Evolutionary conservation across 2,329 filamentous ascomycete species (phyloP), one percentile per base, ranked within the genome.

Genomic region (Microcyclosporella mali): DNA sequence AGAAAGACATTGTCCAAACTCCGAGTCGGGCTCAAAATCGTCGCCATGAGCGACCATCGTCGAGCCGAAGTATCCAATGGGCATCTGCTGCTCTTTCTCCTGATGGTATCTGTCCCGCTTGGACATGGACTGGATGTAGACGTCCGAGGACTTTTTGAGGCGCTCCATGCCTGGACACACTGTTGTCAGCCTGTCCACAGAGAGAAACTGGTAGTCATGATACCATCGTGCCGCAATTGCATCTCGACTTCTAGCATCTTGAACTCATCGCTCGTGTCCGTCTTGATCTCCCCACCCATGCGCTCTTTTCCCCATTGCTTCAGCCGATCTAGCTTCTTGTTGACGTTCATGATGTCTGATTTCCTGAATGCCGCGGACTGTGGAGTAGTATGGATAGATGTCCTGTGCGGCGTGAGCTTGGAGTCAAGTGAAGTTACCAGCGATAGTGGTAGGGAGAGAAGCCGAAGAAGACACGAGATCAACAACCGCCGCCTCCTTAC

Each of bases 261-360:
- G 77, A 97, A 97, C 60, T 95, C 85, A 40, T 97, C 88, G 0
- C 87, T 85, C 51, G 88, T 81, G 63, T 75, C 80, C 8, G 90
- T 95, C 70, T 88, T 92, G 68, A 82, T 78, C 68, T 95, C 89
- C 53, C 79, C 80, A 57, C 90, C 90, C 86, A 97, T 95, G 70
- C 89, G 87, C 71, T 97, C 90, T 56, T 88, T 88, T 29, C 89
- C 88, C 90, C 90, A 97, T 83, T 97, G 90, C 73, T 90, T 94
- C 73, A 94, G 83, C 62, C 90, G 84, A 70, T 89, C 90, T 64
- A 97, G 81, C 66, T 94, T 95, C 75, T 94, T 95, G 68, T 80
- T 82, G 65, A 82, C 72, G 58, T 79, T 78, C 62, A 65, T 65
- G 57, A 34, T 50, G 18, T 25, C 21, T 9, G 21, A 9, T 6